These are phyloP conservation scores for Globisporangium radiosum DNA, from an alignment of 352 stramenopile species.

Conservation along the genomic window DNA sequence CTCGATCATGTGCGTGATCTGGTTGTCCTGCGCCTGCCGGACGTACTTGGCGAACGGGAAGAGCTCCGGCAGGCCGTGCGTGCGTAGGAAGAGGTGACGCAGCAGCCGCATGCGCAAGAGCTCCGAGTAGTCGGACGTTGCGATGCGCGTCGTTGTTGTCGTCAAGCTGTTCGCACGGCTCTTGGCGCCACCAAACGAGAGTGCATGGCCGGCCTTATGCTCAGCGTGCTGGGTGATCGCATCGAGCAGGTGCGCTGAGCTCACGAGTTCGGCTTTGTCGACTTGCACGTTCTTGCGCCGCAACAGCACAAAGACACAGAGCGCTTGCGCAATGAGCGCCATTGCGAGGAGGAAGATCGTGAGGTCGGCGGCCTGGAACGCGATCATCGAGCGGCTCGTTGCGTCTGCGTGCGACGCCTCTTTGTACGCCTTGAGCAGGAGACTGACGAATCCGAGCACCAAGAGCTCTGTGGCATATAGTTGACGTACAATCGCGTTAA, in stretches of 20 bases:
- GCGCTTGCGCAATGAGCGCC: constrained; percentile 44
- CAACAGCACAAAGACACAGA: constrained; percentile 36
- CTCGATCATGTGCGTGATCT: constrained; percentile 79
- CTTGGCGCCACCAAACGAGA: not conserved
- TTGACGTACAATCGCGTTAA: too few relatives aligned
- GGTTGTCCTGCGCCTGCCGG: constrained; percentile 59
- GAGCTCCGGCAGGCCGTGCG: constrained; percentile 38
- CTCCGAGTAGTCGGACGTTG: constrained; percentile 1
- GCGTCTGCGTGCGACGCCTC: constrained; percentile 22
- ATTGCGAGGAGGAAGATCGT: constrained; percentile 51
- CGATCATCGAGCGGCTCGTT: constrained; percentile 27
- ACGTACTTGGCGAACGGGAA: constrained; percentile 77
- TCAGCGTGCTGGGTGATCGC: not conserved
- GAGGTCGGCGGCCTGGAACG: constrained; percentile 49
- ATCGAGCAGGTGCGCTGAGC: constrained; percentile 30
- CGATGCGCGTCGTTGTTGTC: not conserved
- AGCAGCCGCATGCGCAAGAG: constrained; percentile 30
- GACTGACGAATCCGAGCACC: constrained; percentile 48
- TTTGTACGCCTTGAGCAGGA: constrained; percentile 48
- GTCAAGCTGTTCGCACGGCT: not conserved
- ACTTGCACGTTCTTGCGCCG: constrained; percentile 28
- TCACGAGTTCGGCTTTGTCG: constrained; percentile 40
- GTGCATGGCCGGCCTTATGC: not conserved
- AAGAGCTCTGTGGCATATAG: constrained; percentile 31
- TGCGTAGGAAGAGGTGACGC: constrained; percentile 36